A percentile compares a stretch with the other conserved stretches of the same genome.
Conservation (phyloP, 169 alveolate genomes). For the Plasmodium cynomolgi region DNA sequence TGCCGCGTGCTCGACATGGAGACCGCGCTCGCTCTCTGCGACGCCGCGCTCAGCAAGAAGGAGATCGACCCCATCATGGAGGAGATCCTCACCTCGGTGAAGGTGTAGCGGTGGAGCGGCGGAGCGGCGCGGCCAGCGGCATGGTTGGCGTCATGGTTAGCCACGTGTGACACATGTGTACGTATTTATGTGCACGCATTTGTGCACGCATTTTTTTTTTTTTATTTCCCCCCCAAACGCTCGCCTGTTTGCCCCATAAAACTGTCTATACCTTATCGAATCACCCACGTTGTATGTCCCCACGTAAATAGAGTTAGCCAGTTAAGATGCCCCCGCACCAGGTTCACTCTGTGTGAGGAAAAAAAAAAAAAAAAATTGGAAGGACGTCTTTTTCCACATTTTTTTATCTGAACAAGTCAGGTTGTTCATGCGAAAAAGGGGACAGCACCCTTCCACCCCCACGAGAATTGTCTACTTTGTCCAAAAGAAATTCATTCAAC, state of each 20-base stretch:
- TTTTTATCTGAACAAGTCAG: neutral
- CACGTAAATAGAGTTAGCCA: neutral
- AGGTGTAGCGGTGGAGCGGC: neutral
- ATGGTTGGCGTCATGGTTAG: neutral
- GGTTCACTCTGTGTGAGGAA: neutral
- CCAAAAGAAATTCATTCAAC: neutral
- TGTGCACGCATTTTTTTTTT: no score
- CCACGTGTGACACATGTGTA: neutral
- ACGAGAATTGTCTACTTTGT: neutral
- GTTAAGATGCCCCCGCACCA: neutral
- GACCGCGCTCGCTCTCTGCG: conserved; percentile 89
- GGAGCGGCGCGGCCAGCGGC: neutral
- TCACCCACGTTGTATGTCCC: neutral
- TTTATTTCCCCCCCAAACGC: neutral
- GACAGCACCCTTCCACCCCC: neutral
- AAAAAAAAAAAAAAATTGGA: neutral
- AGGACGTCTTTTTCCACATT: neutral
- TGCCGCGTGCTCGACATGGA: conserved; percentile 93
- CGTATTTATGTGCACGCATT: neutral
- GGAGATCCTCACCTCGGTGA: conserved; percentile 55
- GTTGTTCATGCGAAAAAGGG: neutral
- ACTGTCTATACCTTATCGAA: neutral
- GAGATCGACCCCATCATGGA: conserved; percentile 79
- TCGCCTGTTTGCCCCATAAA: neutral
- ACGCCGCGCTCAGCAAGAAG: conserved; percentile 77